Evolutionary conservation across 768 basidiomycete species (phyloP).

Genomic region (Auriculariales sp.): DNA sequence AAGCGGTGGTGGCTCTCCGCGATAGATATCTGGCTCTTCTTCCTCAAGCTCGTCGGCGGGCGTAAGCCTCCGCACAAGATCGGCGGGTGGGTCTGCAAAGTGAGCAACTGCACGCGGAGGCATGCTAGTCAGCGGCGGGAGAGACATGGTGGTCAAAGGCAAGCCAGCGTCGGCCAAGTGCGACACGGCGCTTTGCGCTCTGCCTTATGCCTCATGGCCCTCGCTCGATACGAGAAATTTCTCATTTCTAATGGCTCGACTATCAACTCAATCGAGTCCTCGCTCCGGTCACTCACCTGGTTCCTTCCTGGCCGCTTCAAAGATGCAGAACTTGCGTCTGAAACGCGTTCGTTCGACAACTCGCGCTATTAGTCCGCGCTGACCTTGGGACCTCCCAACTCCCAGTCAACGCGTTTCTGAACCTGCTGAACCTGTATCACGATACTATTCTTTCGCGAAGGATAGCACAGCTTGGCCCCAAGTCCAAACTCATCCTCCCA

Average conservation of each 20-base stretch:
- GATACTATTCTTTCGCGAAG: slow-evolving; percentile 74
- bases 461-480: slow-evolving; percentile 40
- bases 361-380: slow-evolving; percentile 4
- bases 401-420: slow-evolving; percentile 75
- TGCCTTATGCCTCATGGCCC: neutral
- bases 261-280: slow-evolving; percentile 79
- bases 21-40: slow-evolving; percentile 42
- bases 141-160: neutral
- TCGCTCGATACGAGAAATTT: slow-evolving; percentile 58
- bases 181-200: neutral
- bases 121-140: neutral
- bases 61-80: neutral
- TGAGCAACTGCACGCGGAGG: neutral
- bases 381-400: slow-evolving; percentile 2
- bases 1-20: slow-evolving; percentile 29
- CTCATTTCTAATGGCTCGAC: slow-evolving; percentile 74
- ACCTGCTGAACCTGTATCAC: slow-evolving; percentile 85
- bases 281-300: slow-evolving; percentile 84
- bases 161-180: neutral
- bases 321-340: slow-evolving; percentile 91
- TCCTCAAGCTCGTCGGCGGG: slow-evolving; percentile 6
- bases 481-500: slow-evolving; percentile 62
- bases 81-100: neutral
- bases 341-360: slow-evolving; percentile 53
- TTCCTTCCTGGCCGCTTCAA: slow-evolving; percentile 92